Conservation (phyloP, 2,329 filamentous ascomycete genomes). For the Clonostachys sp. region DNA sequence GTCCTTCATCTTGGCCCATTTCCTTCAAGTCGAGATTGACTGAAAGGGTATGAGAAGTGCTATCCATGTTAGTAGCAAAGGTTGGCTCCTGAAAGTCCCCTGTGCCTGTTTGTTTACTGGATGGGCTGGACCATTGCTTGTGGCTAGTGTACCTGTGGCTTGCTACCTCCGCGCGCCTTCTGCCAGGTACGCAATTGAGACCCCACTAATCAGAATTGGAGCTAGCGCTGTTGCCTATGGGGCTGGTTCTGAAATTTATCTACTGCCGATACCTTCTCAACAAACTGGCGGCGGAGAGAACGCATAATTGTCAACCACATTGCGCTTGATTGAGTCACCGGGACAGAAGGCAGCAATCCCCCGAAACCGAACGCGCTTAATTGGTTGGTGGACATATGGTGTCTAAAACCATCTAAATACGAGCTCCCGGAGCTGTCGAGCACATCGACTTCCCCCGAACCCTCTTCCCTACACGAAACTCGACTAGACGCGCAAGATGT, state of each 20-base stretch:
- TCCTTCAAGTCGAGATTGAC: no score
- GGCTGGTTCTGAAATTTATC: conserved; percentile 26
- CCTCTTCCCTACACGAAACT: conserved; percentile 5
- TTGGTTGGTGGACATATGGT: conserved; percentile 22
- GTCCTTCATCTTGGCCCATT: conserved; percentile 14
- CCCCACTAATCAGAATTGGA: neutral
- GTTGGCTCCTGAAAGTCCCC: no score
- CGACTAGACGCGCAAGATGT: conserved; percentile 49
- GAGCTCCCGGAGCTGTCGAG: conserved; percentile 29
- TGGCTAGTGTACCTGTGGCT: neutral
- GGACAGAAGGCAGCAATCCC: conserved; percentile 10
- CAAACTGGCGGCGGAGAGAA: neutral
- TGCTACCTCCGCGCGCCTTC: no score
- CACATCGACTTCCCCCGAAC: conserved; percentile 8
- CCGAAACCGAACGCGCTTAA: conserved; percentile 5
- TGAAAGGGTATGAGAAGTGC: no score
- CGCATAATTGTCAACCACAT: neutral
- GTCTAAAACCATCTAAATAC: conserved; percentile 13
- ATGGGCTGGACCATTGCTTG: neutral
- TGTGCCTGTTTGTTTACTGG: no score
- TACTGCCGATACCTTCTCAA: conserved; percentile 10
- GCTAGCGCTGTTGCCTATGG: neutral
- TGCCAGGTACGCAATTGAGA: neutral
- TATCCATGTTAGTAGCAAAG: no score
- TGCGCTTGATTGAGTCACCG: conserved; percentile 7